Conservation (phyloP, 805 yeast genomes). For the Candida wancherniae region DNA sequence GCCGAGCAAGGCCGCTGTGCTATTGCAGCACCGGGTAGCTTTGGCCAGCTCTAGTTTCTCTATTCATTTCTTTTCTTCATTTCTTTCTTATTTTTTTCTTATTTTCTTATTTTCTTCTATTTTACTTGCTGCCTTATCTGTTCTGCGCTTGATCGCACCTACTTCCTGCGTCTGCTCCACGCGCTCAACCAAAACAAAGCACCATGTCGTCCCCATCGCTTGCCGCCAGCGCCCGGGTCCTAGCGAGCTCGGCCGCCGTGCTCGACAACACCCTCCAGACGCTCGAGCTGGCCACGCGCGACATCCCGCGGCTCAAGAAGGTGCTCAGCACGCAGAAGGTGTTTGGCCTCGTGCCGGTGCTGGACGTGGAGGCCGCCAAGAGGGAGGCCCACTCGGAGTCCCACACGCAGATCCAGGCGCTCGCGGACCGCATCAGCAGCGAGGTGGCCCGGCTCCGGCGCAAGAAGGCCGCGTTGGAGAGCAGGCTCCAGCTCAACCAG, state of each 20-base stretch:
- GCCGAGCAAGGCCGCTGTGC: too few relatives aligned
- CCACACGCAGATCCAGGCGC: conserved; percentile 37
- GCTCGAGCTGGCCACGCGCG: conserved; percentile 34
- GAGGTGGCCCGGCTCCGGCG: conserved; percentile 32
- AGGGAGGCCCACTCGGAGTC: conserved; percentile 31
- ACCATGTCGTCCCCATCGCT: not conserved
- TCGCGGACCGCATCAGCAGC: conserved; percentile 26
- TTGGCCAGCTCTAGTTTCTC: too few relatives aligned
- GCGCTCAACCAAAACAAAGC: conserved; percentile 1
- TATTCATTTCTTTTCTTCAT: too few relatives aligned
- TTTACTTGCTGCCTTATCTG: too few relatives aligned
- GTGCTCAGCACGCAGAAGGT: conserved; percentile 43
- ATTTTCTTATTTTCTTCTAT: too few relatives aligned
- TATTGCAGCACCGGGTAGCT: too few relatives aligned
- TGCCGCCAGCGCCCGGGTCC: conserved; percentile 6
- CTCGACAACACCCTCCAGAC: conserved; percentile 29
- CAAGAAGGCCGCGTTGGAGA: conserved; percentile 26
- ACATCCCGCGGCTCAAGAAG: conserved; percentile 34
- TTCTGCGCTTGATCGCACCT: too few relatives aligned
- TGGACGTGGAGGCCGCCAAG: conserved; percentile 40
- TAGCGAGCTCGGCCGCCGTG: conserved; percentile 24
- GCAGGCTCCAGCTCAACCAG: conserved; percentile 38
- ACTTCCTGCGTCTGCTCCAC: too few relatives aligned
- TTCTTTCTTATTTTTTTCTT: too few relatives aligned
- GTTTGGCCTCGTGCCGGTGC: conserved; percentile 49